A percentile compares a stretch with the other conserved stretches of the same genome.
Conservation (phyloP, 768 basidiomycete species). For the Tulasnella sp. region DNA sequence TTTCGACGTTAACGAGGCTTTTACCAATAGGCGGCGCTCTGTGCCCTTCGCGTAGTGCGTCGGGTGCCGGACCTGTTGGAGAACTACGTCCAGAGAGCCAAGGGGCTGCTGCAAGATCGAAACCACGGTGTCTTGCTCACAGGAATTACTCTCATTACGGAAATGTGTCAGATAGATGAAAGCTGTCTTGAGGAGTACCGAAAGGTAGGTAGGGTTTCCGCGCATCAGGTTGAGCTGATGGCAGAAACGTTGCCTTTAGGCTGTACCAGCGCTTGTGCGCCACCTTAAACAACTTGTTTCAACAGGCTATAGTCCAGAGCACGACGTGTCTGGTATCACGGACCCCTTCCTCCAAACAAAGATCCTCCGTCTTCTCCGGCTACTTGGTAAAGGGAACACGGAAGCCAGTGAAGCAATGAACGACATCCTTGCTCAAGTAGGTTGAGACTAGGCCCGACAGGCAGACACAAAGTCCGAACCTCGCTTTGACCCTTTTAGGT, state of each 20-base stretch:
- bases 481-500: slow-evolving; percentile 44
- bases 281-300: slow-evolving; percentile 92
- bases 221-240: background rate
- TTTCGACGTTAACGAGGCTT: background rate
- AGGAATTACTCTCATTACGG: slow-evolving; percentile 89
- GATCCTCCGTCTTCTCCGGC: slow-evolving; percentile 74
- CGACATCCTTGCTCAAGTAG: slow-evolving; percentile 90
- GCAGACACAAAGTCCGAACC: background rate
- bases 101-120: slow-evolving; percentile 84
- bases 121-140: slow-evolving; percentile 94
- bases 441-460: slow-evolving; percentile 12
- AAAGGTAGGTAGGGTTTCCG: slow-evolving; percentile 47
- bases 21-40: slow-evolving; percentile 76
- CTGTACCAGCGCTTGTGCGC: slow-evolving; percentile 86
- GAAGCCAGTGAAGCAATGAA: slow-evolving; percentile 95
- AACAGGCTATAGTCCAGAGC: slow-evolving; percentile 96
- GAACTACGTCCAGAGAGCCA: slow-evolving; percentile 83
- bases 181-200: slow-evolving; percentile 76
- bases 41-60: slow-evolving; percentile 87
- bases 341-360: slow-evolving; percentile 95
- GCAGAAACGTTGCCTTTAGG: slow-evolving; percentile 40
- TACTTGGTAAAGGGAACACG: slow-evolving; percentile 79
- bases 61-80: slow-evolving; percentile 94
- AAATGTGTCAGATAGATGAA: slow-evolving; percentile 82
- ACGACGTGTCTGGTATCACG: slow-evolving; percentile 98